Evolutionary conservation across 306 rosid genomes (phyloP), one percentile per base, ranked within the genome.

Genomic region (Purshia tridentata): DNA sequence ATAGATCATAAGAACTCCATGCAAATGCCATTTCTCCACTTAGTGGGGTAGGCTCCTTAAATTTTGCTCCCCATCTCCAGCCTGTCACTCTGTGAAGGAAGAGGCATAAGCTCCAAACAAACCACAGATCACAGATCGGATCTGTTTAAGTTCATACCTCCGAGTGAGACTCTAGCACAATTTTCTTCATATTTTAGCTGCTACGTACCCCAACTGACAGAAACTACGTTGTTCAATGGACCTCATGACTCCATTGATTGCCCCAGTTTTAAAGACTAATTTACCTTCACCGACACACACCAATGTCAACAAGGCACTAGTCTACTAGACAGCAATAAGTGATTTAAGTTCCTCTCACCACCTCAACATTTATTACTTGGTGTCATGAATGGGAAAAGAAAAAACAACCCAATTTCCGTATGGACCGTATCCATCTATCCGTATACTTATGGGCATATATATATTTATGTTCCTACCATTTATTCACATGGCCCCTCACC

Each of bases 231-330:
- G 81, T 72, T 74, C 85, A 72, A 67, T 64, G 72, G 76, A 56
- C 78, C 54, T 75, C 85, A 65, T 72, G 86, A 82, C 64, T 79
- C 42, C 78, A 84, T 79, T 90, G 71, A 87, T 77, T 84, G 78
- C 74, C 41, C 54, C 73, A 39, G 20, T 62, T 66, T 73, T 77
- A 29, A 50, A 60, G n/a, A 42, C 15, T 20, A 20, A 1, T 54
- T 49, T 35, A 45, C 70, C 69, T 64, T 80, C 97, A 89, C 98
- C 97, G 96, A 94, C 97, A 82, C 48, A 35, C 79, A 74, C 44
- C 68, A 22, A 75, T 40, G 42, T 69, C 63, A 78, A 77, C 63
- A 51, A 69, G 67, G 35, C 35, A 29, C 35, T 29, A 1, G 35
- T 29, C 35, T 0, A 29, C 35, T 29, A 29, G 35, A 29, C 35